Percentiles rank a stretch among this genome's conserved stretches.
phyloP scores from a whole-genome alignment of 371 early-diverging fungal genomes.

The Lichtheimia ornata region DNA sequence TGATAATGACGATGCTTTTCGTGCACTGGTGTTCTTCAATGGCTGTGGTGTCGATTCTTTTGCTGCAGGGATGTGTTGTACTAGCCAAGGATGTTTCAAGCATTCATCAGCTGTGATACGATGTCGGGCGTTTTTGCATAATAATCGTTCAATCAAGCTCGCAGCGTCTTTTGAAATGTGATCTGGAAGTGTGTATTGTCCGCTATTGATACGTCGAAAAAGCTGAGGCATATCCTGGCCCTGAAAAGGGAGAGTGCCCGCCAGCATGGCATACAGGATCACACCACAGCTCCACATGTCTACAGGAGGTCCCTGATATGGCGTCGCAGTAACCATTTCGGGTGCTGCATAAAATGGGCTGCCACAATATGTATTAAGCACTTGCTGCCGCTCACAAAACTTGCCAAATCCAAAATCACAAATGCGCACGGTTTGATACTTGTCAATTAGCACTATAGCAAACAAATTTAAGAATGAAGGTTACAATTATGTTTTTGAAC shows the following conservation, averaged over 20 bases:
- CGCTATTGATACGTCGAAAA: slow-evolving; percentile 66
- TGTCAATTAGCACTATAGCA: slow-evolving; percentile 68
- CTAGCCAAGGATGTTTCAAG: slow-evolving; percentile 77
- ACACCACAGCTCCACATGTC: slow-evolving; percentile 86
- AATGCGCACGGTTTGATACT: slow-evolving; percentile 68
- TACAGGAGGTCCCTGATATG: slow-evolving; percentile 74
- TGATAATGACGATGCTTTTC: neutral
- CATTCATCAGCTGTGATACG: slow-evolving; percentile 79
- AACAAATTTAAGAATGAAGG: neutral
- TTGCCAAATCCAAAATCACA: slow-evolving; percentile 98
- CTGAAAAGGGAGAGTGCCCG: slow-evolving; percentile 81
- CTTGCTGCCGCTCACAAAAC: slow-evolving; percentile 76
- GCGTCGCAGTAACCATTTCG: slow-evolving; percentile 75
- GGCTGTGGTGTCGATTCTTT: neutral
- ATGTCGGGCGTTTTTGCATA: slow-evolving; percentile 57
- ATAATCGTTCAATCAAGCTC: slow-evolving; percentile 56
- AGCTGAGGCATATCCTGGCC: slow-evolving; percentile 76
- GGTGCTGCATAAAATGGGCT: slow-evolving; percentile 92
- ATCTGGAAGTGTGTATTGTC: slow-evolving; percentile 54
- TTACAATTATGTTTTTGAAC: neutral
- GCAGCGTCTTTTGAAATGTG: slow-evolving; percentile 39
- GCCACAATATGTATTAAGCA: slow-evolving; percentile 93
- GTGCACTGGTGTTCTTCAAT: neutral
- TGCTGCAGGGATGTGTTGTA: neutral
- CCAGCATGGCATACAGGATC: slow-evolving; percentile 71